Evolutionary conservation across 345 rosid genomes (phyloP).

Genomic region (Hypericum androsaemum): DNA sequence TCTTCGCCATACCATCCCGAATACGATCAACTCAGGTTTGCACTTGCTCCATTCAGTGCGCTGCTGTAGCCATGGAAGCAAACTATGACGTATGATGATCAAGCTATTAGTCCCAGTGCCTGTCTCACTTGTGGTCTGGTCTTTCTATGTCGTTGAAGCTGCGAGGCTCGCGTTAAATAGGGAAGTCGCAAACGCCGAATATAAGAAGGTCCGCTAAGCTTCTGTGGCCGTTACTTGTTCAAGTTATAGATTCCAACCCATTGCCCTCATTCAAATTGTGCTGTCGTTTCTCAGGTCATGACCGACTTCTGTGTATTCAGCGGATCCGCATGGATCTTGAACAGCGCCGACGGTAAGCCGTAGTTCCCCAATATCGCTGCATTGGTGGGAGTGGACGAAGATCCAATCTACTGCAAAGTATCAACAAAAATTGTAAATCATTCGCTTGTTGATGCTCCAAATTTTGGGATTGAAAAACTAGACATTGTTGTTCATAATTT

Average conservation of each 20-base stretch:
- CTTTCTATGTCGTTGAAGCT: slow-evolving; percentile 28
- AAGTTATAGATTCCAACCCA: background rate
- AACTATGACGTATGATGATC: background rate
- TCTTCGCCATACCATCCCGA: slow-evolving; percentile 58
- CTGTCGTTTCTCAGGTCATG: slow-evolving; percentile 29
- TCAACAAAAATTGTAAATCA: too few relatives aligned
- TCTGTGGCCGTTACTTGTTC: background rate
- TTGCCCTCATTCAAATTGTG: background rate
- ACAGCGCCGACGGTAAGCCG: slow-evolving; percentile 32
- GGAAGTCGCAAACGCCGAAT: slow-evolving; percentile 39
- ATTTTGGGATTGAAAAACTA: too few relatives aligned
- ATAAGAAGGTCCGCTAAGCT: slow-evolving; percentile 38
- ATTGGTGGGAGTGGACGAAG: too few relatives aligned
- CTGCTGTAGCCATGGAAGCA: background rate
- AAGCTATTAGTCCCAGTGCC: background rate
- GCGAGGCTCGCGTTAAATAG: slow-evolving; percentile 32
- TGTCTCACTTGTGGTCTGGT: background rate
- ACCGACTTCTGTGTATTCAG: slow-evolving; percentile 49
- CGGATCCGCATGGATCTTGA: slow-evolving; percentile 50
- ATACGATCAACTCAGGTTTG: slow-evolving; percentile 53
- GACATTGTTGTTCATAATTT: too few relatives aligned
- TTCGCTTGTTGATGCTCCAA: too few relatives aligned
- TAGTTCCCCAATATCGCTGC: background rate
- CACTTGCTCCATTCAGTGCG: background rate
- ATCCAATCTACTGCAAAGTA: too few relatives aligned